Evolutionary conservation across 2,329 filamentous ascomycete genomes (phyloP).

Genomic region (Coleophoma cylindrospora): DNA sequence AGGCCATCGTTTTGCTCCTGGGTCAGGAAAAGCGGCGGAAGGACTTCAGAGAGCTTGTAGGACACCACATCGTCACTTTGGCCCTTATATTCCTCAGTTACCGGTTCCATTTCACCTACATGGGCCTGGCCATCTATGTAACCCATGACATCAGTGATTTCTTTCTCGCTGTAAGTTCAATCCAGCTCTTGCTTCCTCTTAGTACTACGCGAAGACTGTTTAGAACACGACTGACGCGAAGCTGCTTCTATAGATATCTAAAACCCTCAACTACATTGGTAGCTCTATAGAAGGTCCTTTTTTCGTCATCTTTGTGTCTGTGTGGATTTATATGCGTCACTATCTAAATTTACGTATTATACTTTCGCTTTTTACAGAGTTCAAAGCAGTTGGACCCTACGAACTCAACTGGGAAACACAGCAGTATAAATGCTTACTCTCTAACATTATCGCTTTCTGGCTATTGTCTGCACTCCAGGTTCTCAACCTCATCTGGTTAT

Average conservation of each 20-base stretch:
- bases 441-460: conserved; percentile 60
- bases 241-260: conserved; percentile 61
- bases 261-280: conserved; percentile 87
- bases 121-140: conserved; percentile 88
- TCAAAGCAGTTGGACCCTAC: conserved; percentile 68
- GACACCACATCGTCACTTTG: conserved; percentile 86
- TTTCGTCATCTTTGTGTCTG: conserved; percentile 73
- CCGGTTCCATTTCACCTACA: conserved; percentile 94
- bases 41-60: conserved; percentile 90
- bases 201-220: conserved; percentile 53
- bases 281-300: conserved; percentile 76
- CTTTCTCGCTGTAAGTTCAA: conserved; percentile 74
- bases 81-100: conserved; percentile 82
- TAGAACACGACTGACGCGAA: conserved; percentile 4
- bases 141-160: conserved; percentile 95
- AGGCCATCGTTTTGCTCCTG: conserved; percentile 80
- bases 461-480: conserved; percentile 66
- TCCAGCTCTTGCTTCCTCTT: conserved; percentile 65
- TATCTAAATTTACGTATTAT: conserved; percentile 76
- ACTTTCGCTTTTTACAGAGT: conserved; percentile 69
- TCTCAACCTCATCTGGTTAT: conserved; percentile 79
- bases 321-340: conserved; percentile 90
- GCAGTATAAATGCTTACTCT: conserved; percentile 72
- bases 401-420: conserved; percentile 70
- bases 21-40: conserved; percentile 91